A percentile compares a stretch with the other conserved stretches of the same genome.
Evolutionary conservation across 495 filamentous ascomycete genomes (phyloP).

Genomic region (Penicillium turbatum): DNA sequence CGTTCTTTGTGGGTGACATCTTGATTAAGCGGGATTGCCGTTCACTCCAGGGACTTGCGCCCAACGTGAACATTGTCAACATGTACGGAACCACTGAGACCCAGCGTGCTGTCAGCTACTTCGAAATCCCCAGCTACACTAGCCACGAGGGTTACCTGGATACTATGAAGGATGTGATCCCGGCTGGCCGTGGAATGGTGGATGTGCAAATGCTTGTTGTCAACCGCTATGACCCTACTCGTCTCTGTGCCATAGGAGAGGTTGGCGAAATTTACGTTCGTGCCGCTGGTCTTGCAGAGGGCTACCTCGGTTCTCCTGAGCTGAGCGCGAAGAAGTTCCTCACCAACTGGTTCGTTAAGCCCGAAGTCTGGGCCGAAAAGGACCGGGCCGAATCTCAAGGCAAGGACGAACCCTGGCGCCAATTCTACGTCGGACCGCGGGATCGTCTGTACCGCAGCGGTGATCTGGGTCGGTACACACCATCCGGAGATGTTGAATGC

Average conservation of each 20-base stretch:
- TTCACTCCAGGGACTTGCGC: slow-evolving; percentile 70
- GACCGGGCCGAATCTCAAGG: slow-evolving; percentile 46
- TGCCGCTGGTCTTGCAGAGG: slow-evolving; percentile 84
- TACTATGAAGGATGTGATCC: slow-evolving; percentile 71
- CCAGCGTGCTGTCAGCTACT: slow-evolving; percentile 82
- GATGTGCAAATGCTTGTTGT: slow-evolving; percentile 92
- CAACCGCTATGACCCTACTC: slow-evolving; percentile 66
- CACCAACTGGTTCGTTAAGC: slow-evolving; percentile 83
- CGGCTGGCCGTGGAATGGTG: slow-evolving; percentile 85
- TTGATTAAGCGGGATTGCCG: slow-evolving; percentile 82
- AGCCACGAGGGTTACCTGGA: slow-evolving; percentile 66
- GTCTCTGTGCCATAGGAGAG: slow-evolving; percentile 75
- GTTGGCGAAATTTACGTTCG: slow-evolving; percentile 85
- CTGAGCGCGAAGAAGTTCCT: slow-evolving; percentile 79
- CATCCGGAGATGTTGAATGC: slow-evolving; percentile 69
- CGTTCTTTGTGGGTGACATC: slow-evolving; percentile 93
- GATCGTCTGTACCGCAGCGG: slow-evolving; percentile 85
- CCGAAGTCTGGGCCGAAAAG: slow-evolving; percentile 63
- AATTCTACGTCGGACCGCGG: slow-evolving; percentile 75
- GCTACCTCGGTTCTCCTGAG: slow-evolving; percentile 69
- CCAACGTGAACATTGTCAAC: slow-evolving; percentile 77
- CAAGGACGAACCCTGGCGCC: slow-evolving; percentile 60
- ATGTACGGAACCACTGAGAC: slow-evolving; percentile 95
- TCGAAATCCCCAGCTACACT: slow-evolving; percentile 68
- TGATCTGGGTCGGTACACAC: slow-evolving; percentile 72